Base-by-base conservation (phyloP, 352 stramenopile genomes). In the Peronospora farinosa region DNA sequence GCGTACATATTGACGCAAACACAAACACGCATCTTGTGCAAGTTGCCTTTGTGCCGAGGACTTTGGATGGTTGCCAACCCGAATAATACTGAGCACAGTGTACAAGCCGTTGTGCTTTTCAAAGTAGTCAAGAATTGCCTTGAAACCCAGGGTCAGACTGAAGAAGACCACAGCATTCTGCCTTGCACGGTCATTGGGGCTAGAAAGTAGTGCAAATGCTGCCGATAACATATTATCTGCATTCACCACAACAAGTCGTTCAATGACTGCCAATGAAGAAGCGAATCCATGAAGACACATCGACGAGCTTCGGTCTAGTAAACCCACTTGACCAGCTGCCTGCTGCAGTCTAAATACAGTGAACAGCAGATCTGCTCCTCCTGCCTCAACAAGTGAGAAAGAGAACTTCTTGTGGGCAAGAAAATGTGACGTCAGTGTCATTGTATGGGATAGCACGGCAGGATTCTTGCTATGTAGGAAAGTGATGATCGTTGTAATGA, bases 81-180 rank as follows among this genome's bases (percentile, higher is more conserved):
- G 78, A 43, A 94, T 91, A 31, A 91, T 84, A 58, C 92, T 94
- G 15, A 94, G 46, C 13, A 94, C 52, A 8, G 72, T 88, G 50
- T 94, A 94, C 11, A 94, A 30, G 0, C 83, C 80, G n/a, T 94
- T 77, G 40, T 89, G 56, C 31, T 83, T 86, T 33, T 94, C 80
- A 47, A 94, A 94, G 47, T 80, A 82, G 27, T 94, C 83, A 19
- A 92, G 61, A 49, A 91, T 86, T 7, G 72, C 66, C 40, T 86
- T 91, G 45, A 92, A 94, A 12, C 66, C 59, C 17, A 94, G 50
- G 5, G 81, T 89, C 36, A 94, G 61, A 16, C 80, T 78, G 40
- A 88, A 94, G 50, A 91, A 94, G 12, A 92, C 77, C 7, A 94
- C 78, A 0, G 77, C 77, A 39, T 94, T 92, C 33, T 92, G 80